phyloP scores from a whole-genome alignment of 331 rosid species.

The Acacia pycnantha region DNA sequence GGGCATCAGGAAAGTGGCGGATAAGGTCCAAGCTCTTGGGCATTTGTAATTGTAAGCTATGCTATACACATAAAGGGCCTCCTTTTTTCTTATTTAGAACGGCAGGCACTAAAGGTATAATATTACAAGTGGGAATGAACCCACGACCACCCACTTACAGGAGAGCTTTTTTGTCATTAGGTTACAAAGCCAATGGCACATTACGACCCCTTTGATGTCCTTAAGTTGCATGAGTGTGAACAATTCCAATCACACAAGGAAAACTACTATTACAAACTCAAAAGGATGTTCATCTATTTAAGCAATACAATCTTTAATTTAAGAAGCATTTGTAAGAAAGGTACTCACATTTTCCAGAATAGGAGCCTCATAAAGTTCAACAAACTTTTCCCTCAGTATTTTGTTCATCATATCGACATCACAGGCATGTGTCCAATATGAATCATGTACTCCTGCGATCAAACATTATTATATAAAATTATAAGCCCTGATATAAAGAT shows the following conservation, averaged over 20 bases:
- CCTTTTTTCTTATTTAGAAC: background rate
- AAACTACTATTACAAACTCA: background rate
- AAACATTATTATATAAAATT: slow-evolving; percentile 18
- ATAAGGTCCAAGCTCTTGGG: background rate
- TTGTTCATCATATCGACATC: slow-evolving; percentile 86
- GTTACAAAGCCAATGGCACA: background rate
- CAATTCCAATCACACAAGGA: background rate
- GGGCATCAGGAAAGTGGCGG: background rate
- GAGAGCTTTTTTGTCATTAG: background rate
- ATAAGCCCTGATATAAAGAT: background rate
- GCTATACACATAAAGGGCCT: background rate
- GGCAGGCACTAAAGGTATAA: background rate
- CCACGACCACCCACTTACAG: background rate
- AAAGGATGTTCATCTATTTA: slow-evolving; percentile 8
- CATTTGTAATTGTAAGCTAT: slow-evolving; percentile 5
- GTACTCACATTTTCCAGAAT: slow-evolving; percentile 79
- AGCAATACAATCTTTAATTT: background rate
- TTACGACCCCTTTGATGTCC: background rate
- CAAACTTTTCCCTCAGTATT: slow-evolving; percentile 85
- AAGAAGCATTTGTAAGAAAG: slow-evolving; percentile 18
- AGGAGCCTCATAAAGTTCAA: slow-evolving; percentile 84
- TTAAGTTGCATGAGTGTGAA: background rate
- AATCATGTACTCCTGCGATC: slow-evolving; percentile 92
- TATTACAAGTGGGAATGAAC: background rate
- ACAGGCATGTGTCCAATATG: slow-evolving; percentile 98